Evolutionary conservation across 139 green algal species (phyloP).

Genomic region (Micractinium sp.): DNA sequence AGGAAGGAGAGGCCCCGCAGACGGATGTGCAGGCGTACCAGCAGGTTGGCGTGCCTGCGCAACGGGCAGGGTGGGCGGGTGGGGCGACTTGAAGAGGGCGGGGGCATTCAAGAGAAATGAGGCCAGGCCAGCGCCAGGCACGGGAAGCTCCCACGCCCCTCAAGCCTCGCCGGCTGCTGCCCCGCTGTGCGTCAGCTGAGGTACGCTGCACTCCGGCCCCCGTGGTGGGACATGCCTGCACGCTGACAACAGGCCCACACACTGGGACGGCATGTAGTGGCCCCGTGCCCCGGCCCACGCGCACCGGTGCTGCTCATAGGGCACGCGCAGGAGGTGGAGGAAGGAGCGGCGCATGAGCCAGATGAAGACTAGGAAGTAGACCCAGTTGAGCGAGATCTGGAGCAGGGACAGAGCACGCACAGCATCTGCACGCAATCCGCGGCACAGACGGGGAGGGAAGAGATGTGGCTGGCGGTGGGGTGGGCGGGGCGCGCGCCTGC

Average conservation of each 20-base stretch:
- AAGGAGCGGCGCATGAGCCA: neutral
- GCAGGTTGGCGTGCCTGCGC: conserved; percentile 23
- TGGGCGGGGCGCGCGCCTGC: neutral
- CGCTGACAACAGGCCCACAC: too few species aligned
- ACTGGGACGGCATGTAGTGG: too few species aligned
- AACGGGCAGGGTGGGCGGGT: conserved; percentile 46
- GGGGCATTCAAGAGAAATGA: neutral
- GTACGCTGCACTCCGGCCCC: too few species aligned
- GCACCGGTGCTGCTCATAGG: neutral
- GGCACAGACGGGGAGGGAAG: neutral
- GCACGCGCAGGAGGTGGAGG: neutral
- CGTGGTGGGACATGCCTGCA: too few species aligned
- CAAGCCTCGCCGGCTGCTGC: too few species aligned
- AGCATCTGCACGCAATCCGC: neutral
- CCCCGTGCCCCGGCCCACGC: neutral
- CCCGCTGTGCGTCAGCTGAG: too few species aligned
- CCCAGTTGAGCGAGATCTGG: neutral
- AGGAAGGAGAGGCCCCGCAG: neutral
- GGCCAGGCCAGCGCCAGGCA: too few species aligned
- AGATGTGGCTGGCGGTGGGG: neutral
- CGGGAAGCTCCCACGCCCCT: too few species aligned
- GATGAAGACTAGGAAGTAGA: neutral
- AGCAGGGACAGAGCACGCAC: neutral
- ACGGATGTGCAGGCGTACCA: neutral
- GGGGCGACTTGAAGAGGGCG: conserved; percentile 1